Conservation (phyloP, 306 rosid species). For the Vigna reflexopilosa region DNA sequence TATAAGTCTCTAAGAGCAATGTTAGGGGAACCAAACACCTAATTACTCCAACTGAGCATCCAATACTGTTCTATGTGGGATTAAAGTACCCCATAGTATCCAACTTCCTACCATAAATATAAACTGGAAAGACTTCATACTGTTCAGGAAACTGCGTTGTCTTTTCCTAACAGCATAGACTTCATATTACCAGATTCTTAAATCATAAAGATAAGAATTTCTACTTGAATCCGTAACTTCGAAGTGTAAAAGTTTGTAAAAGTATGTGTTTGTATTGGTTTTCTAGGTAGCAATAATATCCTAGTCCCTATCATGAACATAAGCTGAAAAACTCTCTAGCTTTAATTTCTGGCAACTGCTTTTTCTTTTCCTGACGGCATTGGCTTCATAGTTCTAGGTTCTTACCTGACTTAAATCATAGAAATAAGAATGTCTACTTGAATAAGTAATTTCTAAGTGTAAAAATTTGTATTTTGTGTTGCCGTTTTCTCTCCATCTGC, state of each 20-base stretch:
- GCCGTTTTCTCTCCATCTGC: slow-evolving; percentile 7
- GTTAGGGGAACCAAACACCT: too few relatives aligned
- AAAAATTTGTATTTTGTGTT: slow-evolving; percentile 5
- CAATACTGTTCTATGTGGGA: too few relatives aligned
- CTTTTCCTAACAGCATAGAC: neutral
- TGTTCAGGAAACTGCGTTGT: too few relatives aligned
- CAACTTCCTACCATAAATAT: too few relatives aligned
- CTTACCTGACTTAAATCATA: neutral
- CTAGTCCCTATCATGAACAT: neutral
- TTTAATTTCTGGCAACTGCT: neutral
- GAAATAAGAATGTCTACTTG: neutral
- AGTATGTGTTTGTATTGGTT: slow-evolving; percentile 6
- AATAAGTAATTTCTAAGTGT: slow-evolving; percentile 2
- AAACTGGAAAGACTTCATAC: too few relatives aligned
- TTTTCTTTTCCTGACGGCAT: neutral
- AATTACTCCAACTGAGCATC: too few relatives aligned
- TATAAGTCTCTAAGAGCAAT: too few relatives aligned
- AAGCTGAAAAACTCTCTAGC: slow-evolving; percentile 1
- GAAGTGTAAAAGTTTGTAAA: slow-evolving; percentile 11
- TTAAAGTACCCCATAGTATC: too few relatives aligned
- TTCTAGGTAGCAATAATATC: neutral
- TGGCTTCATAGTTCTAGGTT: neutral
- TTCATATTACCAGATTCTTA: neutral
- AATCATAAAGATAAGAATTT: neutral
- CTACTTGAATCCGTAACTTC: neutral